Percentiles rank a stretch among this genome's conserved stretches.
Conservation (phyloP, 257 asterid genomes). For the Perilla frutescens region DNA sequence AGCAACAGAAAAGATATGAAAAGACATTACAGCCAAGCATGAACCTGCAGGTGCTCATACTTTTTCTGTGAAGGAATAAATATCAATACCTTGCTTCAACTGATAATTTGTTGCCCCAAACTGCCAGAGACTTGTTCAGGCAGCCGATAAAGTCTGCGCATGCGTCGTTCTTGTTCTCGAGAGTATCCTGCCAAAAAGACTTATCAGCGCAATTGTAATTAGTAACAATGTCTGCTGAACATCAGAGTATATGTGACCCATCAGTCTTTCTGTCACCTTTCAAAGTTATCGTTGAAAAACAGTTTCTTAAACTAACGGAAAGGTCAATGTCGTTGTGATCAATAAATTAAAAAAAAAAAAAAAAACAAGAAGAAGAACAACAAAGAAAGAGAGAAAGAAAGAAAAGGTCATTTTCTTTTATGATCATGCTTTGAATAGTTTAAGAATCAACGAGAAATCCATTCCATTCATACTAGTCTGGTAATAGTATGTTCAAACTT, state of each 20-base stretch:
- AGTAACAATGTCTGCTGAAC: conserved; percentile 19
- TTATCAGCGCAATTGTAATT: conserved; percentile 29
- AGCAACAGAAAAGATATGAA: neutral
- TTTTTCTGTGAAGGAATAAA: neutral
- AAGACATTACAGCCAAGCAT: neutral
- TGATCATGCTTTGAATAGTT: conserved; percentile 7
- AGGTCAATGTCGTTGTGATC: neutral
- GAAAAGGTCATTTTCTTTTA: neutral
- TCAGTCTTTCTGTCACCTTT: conserved; percentile 16
- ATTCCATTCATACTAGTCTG: neutral
- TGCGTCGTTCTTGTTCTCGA: conserved; percentile 67
- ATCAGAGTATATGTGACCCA: conserved; percentile 21
- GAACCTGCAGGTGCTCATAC: conserved; percentile 21
- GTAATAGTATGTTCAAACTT: conserved; percentile 24
- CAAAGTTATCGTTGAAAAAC: conserved; percentile 18
- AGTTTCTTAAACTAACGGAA: conserved; percentile 27
- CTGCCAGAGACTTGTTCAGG: conserved; percentile 77
- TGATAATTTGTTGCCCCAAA: conserved; percentile 74
- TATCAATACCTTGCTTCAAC: conserved; percentile 76
- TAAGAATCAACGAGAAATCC: neutral
- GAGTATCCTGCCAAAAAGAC: conserved; percentile 64
- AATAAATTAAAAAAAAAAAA: neutral
- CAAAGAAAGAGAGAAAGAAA: neutral
- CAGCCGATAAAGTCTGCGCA: conserved; percentile 68
- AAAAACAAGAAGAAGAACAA: neutral